Percentiles rank a stretch among this genome's conserved stretches.
Evolutionary conservation across 306 rosid species (phyloP).

Genomic region (Lagenaria siceraria): DNA sequence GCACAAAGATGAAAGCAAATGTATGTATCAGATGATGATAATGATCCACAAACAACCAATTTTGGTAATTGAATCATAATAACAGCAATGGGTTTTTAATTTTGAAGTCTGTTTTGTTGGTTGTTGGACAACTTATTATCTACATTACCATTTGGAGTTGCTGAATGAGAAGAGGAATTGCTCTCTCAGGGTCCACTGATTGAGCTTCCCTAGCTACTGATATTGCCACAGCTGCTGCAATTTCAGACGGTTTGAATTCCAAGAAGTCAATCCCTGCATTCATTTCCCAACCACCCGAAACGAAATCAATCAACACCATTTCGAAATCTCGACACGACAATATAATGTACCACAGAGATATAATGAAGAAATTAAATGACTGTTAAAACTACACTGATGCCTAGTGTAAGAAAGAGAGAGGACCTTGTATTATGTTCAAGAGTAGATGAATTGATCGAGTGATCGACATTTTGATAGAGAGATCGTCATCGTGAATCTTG

Average conservation of each 20-base stretch:
- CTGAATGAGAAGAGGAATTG: slow-evolving; percentile 47
- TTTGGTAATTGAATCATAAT: background rate
- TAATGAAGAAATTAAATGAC: background rate
- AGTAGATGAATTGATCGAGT: slow-evolving; percentile 44
- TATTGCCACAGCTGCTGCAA: slow-evolving; percentile 86
- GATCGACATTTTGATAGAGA: slow-evolving; percentile 27
- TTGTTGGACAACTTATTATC: slow-evolving; percentile 20
- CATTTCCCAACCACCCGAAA: slow-evolving; percentile 32
- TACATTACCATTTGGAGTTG: slow-evolving; percentile 47
- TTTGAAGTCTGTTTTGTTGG: background rate
- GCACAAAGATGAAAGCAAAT: slow-evolving; percentile 10
- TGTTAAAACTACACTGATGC: background rate
- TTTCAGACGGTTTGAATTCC: slow-evolving; percentile 88
- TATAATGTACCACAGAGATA: background rate
- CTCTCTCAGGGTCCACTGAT: slow-evolving; percentile 38
- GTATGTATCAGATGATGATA: background rate
- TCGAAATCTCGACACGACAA: background rate
- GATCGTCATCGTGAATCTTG: slow-evolving; percentile 46
- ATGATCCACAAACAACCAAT: background rate
- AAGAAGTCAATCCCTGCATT: slow-evolving; percentile 87
- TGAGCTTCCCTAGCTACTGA: slow-evolving; percentile 44
- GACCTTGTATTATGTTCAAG: slow-evolving; percentile 45
- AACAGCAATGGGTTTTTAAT: slow-evolving; percentile 11
- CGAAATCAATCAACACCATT: slow-evolving; percentile 6
- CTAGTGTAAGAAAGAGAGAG: background rate